Evolutionary conservation across 257 asterid genomes (phyloP).

Genomic region (Plectranthus barbatus): DNA sequence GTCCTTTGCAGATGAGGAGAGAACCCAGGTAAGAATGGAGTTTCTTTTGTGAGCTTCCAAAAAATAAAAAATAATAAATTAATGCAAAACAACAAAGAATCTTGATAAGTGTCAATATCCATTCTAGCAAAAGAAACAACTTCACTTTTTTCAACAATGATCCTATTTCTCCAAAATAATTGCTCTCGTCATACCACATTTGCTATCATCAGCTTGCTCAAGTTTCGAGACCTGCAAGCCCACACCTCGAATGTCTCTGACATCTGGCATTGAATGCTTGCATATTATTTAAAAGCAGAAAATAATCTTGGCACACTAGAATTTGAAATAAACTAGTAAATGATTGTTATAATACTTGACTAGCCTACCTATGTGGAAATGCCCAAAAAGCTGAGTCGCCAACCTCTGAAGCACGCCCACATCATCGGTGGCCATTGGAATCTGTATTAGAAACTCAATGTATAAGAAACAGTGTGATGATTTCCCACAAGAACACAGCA

Average conservation of each 20-base stretch:
- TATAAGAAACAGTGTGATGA: not conserved
- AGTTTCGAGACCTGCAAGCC: slow-evolving; percentile 98
- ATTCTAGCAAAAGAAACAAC: slow-evolving; percentile 1
- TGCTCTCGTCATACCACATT: slow-evolving; percentile 41
- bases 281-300: not conserved
- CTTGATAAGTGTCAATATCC: not conserved
- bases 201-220: slow-evolving; percentile 54
- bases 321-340: too few relatives aligned
- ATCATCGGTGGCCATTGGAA: slow-evolving; percentile 79
- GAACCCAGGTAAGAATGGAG: slow-evolving; percentile 79
- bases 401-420: slow-evolving; percentile 75
- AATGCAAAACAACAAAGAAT: slow-evolving; percentile 1
- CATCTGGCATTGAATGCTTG: slow-evolving; percentile 43
- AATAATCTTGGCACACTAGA: not conserved
- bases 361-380: slow-evolving; percentile 81
- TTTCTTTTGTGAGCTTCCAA: slow-evolving; percentile 48
- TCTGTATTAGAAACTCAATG: slow-evolving; percentile 33
- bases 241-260: slow-evolving; percentile 83
- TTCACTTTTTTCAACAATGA: slow-evolving; percentile 1
- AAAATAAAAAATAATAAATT: slow-evolving; percentile 10
- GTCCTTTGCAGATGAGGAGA: slow-evolving; percentile 37
- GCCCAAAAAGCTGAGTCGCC: slow-evolving; percentile 64
- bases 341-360: too few relatives aligned
- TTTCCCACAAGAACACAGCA: not conserved
- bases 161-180: not conserved